A percentile compares a stretch with the other conserved stretches of the same genome.
phyloP scores from a whole-genome alignment of 139 green algal genomes.

The Chlamydomonas applanata region DNA sequence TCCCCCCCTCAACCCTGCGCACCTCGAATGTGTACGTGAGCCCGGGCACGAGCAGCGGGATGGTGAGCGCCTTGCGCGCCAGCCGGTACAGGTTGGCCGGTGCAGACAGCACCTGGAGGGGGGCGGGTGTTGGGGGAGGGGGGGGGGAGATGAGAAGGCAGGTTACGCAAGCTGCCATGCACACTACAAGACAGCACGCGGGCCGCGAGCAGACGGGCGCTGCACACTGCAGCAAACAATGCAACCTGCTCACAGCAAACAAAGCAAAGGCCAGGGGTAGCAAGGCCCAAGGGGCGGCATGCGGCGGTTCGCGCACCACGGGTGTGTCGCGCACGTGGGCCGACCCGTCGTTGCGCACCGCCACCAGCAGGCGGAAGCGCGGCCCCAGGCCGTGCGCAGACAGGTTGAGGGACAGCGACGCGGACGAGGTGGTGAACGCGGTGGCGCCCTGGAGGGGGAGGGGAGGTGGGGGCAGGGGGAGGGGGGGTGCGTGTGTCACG shows the following conservation, averaged over 20 bases:
- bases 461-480: too few species aligned
- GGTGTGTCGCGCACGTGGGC: slow-evolving; percentile 43
- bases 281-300: too few species aligned
- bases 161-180: not conserved
- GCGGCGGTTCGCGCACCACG: slow-evolving; percentile 38
- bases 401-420: slow-evolving; percentile 47
- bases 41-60: slow-evolving; percentile 55
- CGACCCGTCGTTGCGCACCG: slow-evolving; percentile 55
- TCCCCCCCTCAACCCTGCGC: not conserved
- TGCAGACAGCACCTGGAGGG: slow-evolving; percentile 25
- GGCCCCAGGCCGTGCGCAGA: slow-evolving; percentile 54
- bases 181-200: not conserved
- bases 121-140: too few species aligned
- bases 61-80: slow-evolving; percentile 22
- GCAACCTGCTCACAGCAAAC: not conserved
- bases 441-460: slow-evolving; percentile 31
- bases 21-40: slow-evolving; percentile 55
- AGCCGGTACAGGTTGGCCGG: slow-evolving; percentile 39
- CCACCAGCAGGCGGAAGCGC: slow-evolving; percentile 60
- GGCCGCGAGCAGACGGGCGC: not conserved
- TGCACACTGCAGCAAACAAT: not conserved
- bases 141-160: too few species aligned
- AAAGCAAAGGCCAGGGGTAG: too few species aligned
- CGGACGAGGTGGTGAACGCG: slow-evolving; percentile 39
- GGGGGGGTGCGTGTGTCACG: too few species aligned